Evolutionary conservation across 495 filamentous ascomycete genomes (phyloP).

Genomic region (Aspergillus ellipticus): DNA sequence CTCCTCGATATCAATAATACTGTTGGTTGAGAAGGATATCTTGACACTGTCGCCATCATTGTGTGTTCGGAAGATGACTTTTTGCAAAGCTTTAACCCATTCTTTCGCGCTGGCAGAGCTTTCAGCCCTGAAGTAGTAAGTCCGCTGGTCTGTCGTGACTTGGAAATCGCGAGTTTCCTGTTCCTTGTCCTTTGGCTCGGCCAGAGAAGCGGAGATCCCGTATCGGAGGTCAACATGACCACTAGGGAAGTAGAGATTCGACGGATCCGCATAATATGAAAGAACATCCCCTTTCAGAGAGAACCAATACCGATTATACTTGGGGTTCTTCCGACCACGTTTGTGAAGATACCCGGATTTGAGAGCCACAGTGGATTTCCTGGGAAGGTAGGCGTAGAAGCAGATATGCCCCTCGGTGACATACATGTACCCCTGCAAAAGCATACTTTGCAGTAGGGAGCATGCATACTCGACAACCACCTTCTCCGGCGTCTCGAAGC

Average conservation of each 20-base stretch:
- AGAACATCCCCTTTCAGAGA: conserved; percentile 91
- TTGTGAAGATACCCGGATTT: conserved; percentile 91
- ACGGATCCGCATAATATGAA: conserved; percentile 83
- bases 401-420: conserved; percentile 91
- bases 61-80: conserved; percentile 91
- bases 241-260: conserved; percentile 85
- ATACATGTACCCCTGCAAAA: conserved; percentile 95
- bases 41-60: conserved; percentile 98
- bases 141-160: conserved; percentile 77
- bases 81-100: conserved; percentile 93
- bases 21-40: conserved; percentile 83
- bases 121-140: conserved; percentile 86
- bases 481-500: conserved; percentile 76
- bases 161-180: conserved; percentile 70
- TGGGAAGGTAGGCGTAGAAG: conserved; percentile 94
- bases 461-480: conserved; percentile 92
- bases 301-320: conserved; percentile 95
- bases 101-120: conserved; percentile 86
- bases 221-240: conserved; percentile 92
- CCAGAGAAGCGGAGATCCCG: conserved; percentile 76
- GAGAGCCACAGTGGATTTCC: conserved; percentile 72
- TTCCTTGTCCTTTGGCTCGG: conserved; percentile 63
- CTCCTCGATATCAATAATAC: conserved; percentile 89
- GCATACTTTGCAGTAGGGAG: conserved; percentile 86
- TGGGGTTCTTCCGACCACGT: conserved; percentile 83